A percentile compares a stretch with the other conserved stretches of the same genome.
Evolutionary conservation across 805 yeast genomes (phyloP).

Genomic region (Lipomyces spencermartinsiae): DNA sequence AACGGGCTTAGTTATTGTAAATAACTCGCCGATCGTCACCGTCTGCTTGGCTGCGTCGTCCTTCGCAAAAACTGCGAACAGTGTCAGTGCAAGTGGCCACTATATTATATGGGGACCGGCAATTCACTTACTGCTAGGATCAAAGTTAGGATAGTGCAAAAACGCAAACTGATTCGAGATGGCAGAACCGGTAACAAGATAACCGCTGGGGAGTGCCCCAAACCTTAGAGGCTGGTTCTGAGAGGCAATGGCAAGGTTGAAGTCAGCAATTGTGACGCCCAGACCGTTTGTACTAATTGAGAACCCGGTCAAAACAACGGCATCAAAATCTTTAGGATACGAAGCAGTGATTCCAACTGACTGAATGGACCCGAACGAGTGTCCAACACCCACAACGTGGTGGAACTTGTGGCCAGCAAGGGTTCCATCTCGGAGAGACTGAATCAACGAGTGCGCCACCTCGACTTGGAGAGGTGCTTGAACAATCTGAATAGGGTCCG

Average conservation of each 20-base stretch:
- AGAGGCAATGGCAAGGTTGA: constrained; percentile 1
- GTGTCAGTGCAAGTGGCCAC: not conserved
- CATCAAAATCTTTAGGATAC: not conserved
- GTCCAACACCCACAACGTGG: not conserved
- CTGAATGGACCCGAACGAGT: not conserved
- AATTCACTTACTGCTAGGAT: not conserved
- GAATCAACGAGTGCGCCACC: not conserved
- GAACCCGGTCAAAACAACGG: constrained; percentile 3
- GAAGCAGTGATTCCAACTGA: not conserved
- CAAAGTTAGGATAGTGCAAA: not conserved
- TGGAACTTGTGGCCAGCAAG: not conserved
- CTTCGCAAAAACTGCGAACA: constrained; percentile 1
- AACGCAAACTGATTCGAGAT: not conserved
- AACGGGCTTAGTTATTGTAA: not conserved
- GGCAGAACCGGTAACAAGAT: not conserved
- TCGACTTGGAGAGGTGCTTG: not conserved
- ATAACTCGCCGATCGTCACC: constrained; percentile 6
- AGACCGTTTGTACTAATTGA: not conserved
- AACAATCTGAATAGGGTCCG: not conserved
- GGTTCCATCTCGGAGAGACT: not conserved
- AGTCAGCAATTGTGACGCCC: not conserved
- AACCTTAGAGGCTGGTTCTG: constrained; percentile 1
- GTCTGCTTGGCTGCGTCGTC: constrained; percentile 8
- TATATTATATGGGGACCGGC: not conserved
- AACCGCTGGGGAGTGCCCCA: not conserved